Percentiles rank a stretch among this genome's conserved stretches.
phyloP scores from a whole-genome alignment of 1,284 basidiomycete species.

The Marasmius fiardii region DNA sequence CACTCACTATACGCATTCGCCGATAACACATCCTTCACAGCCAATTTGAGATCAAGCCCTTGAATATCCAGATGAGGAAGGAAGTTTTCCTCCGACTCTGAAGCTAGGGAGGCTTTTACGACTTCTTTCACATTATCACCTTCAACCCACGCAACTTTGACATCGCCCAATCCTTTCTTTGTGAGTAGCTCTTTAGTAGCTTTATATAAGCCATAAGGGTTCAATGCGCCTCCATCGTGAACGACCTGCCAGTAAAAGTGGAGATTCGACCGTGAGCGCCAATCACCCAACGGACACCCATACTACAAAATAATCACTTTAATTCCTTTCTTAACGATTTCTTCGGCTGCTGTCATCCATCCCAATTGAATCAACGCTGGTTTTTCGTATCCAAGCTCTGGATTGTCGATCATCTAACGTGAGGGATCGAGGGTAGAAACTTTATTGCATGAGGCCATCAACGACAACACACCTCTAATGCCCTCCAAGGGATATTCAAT shows the following conservation, averaged over 20 bases:
- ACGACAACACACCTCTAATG: constrained; percentile 7
- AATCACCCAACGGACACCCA: background rate
- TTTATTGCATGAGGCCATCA: no score
- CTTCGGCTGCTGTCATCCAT: constrained; percentile 13
- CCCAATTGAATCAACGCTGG: constrained; percentile 14
- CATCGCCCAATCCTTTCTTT: constrained; percentile 11
- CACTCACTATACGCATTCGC: constrained; percentile 19
- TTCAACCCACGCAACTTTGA: constrained; percentile 20
- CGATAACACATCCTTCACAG: background rate
- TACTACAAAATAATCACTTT: constrained; percentile 8
- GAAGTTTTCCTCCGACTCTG: background rate
- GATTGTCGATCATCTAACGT: constrained; percentile 7
- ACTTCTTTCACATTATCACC: constrained; percentile 19
- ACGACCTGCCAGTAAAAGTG: constrained; percentile 13
- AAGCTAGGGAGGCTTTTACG: constrained; percentile 1
- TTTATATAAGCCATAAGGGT: constrained; percentile 17
- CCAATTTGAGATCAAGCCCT: constrained; percentile 10
- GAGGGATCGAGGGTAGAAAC: no score
- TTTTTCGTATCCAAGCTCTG: constrained; percentile 16
- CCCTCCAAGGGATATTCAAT: constrained; percentile 18
- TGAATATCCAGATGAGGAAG: constrained; percentile 13
- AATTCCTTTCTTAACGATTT: constrained; percentile 17
- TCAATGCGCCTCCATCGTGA: constrained; percentile 19
- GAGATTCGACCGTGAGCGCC: no score
- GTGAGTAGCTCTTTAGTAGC: constrained; percentile 13